Evolutionary conservation across 371 early-diverging fungal species (phyloP), one percentile per base, ranked within the genome.

Genomic region (Zychaea mexicana): DNA sequence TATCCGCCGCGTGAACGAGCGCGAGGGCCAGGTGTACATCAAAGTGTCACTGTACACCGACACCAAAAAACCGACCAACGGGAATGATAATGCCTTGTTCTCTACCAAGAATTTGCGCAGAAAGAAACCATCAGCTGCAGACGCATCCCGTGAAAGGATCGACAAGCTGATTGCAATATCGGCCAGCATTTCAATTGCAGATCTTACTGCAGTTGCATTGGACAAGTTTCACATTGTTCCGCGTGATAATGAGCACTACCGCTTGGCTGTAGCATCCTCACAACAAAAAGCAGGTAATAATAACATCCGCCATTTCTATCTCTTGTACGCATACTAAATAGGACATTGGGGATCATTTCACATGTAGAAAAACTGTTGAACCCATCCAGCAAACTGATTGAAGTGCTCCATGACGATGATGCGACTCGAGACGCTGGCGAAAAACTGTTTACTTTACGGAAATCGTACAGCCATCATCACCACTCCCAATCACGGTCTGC

Each of bases 171-270:
- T 82, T 6, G 80, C 80, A 0, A 64, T 78, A 9, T 66, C 74
- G 0, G 64, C 73, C 0, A 66, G 53, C 8, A 71, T 66, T 27
- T 56, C 62, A 1, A 73, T 82, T 26, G 62, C 71, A 2, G 83
- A 78, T 5, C 57, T 78, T 26, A 74, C 68, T 4, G 52, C 36
- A 3, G 72, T 69, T 22, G 78, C 80, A 1, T 32, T 79, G 13
- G 83, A 82, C n/a, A 82, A 82, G 21, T 82, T 82, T 39, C 83
- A 82, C 57, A 64, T 82, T 24, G 31, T 47, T 15, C 63, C 65
- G 12, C 60, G 63, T 39, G 65, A 65, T 24, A 26, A 54, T 33
- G 65, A 58, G 10, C 66, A 57, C 9, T 66, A 70, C 52, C 62
- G 70, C 6, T 56, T 69, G 22, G 38, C 62, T 5, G 45, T 67